phyloP scores from a whole-genome alignment of 345 rosid species.

The Sonneratia alba region DNA sequence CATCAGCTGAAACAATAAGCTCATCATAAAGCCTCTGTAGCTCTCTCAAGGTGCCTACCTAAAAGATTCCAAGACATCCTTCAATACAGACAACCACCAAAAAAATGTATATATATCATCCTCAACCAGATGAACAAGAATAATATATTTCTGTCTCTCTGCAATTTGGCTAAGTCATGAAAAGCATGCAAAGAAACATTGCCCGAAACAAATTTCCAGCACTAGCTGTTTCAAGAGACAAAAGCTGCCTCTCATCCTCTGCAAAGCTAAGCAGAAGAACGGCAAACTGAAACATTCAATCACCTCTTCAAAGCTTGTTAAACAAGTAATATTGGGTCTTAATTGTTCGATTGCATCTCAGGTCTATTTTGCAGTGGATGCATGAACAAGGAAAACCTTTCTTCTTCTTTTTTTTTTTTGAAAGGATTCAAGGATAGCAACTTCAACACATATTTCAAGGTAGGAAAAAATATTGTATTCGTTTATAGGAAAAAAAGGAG shows the following conservation, averaged over 20 bases:
- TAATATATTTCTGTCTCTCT: background rate
- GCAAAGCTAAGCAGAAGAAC: background rate
- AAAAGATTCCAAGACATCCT: constrained; percentile 16
- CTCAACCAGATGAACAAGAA: background rate
- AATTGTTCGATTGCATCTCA: background rate
- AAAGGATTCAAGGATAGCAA: background rate
- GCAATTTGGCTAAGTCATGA: background rate
- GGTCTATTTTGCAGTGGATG: background rate
- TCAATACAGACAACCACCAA: background rate
- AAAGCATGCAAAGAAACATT: background rate
- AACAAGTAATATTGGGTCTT: background rate
- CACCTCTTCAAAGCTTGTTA: background rate
- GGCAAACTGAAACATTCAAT: background rate
- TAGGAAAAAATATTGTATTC: background rate
- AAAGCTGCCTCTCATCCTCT: background rate
- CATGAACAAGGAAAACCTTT: background rate
- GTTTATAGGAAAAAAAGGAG: background rate
- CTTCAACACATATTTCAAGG: background rate
- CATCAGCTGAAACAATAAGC: constrained; percentile 70
- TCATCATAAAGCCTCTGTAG: constrained; percentile 87
- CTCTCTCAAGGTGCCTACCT: constrained; percentile 73
- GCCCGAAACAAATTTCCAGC: background rate
- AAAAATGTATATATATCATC: background rate
- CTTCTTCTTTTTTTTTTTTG: background rate
- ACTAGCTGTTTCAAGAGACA: background rate